Evolutionary conservation across 441 rosid species (phyloP), one percentile per base, ranked within the genome.

Genomic region (Gossypium davidsonii): DNA sequence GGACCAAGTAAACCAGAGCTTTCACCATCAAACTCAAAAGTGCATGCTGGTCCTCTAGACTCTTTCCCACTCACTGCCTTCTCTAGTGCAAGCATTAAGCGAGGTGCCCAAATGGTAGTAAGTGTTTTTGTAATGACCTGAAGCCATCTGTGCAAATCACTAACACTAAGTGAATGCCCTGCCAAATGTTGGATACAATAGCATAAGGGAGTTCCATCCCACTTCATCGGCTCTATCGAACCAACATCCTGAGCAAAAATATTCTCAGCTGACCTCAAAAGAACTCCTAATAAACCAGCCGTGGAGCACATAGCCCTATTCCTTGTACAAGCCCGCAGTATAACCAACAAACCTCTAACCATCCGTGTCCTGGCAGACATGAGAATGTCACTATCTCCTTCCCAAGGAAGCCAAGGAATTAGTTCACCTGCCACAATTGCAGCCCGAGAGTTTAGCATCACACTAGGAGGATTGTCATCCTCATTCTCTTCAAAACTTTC

Each of bases 1-100:
- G 99, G 97, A 79, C 98, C 98, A 86, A 96, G 98, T 87, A 96
- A 87, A 79, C 99, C 99, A 77, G 99, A 96, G 82, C 92, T 93
- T 85, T 96, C 99, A 59, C 99, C 99, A 85, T 96, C 98, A 88
- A 96, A 96, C 81, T 96, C 99, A 60, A 96, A 96, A 55, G 98
- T 91, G 67, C 85, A 85, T 52, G 90, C 86, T 52, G 99, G 99
- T 73, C 99, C 99, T 81, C 89, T 96, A 46, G 97, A 86, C 81
- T 96, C 99, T 85, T 89, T 93, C 71, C 98, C 98, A 80, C 88
- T 80, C 83, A 96, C 84, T 75, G 97, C 97, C 86, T 87, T 91
- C 89, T 96, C 99, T 73, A 96, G 57, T 64, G 94, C 86, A 78
- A 78, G 85, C 97, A 91, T 89, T 79, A 96, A 83, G 49, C 79